A percentile compares a stretch with the other conserved stretches of the same genome.
phyloP scores from a whole-genome alignment of 1,139 yeast genomes.

The Blastobotrys proliferans region DNA sequence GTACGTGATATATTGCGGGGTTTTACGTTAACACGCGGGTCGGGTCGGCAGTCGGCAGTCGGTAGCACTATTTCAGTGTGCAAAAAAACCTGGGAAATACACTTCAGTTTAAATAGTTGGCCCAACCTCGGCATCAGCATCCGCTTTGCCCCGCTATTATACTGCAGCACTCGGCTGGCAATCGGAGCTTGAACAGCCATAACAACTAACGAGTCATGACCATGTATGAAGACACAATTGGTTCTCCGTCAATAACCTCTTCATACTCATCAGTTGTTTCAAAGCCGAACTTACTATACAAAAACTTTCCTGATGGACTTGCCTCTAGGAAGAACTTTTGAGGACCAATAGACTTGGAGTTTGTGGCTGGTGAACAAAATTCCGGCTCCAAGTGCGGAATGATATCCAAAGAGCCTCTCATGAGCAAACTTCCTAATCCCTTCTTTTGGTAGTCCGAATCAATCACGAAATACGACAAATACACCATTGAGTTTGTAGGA shows the following conservation, averaged over 20 bases:
- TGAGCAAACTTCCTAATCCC: slow-evolving; percentile 39
- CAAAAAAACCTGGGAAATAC: too few relatives aligned
- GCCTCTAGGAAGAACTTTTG: slow-evolving; percentile 14
- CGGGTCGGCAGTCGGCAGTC: too few relatives aligned
- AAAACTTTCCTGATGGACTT: slow-evolving; percentile 2
- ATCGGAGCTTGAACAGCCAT: too few relatives aligned
- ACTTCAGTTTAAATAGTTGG: too few relatives aligned
- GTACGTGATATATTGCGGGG: too few relatives aligned
- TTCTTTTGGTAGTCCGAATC: slow-evolving; percentile 34
- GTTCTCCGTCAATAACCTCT: background rate
- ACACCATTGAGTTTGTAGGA: slow-evolving; percentile 10
- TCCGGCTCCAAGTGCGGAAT: slow-evolving; percentile 9
- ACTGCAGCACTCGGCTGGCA: too few relatives aligned
- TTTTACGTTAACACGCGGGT: too few relatives aligned
- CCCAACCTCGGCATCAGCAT: too few relatives aligned
- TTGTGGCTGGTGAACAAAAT: background rate
- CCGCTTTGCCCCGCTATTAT: too few relatives aligned
- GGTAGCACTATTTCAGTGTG: too few relatives aligned
- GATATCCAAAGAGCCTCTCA: slow-evolving; percentile 25
- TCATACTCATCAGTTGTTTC: slow-evolving; percentile 1
- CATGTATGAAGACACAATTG: slow-evolving; percentile 2
- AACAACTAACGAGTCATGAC: background rate
- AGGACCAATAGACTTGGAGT: slow-evolving; percentile 8
- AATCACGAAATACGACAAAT: slow-evolving; percentile 20
- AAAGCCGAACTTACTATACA: slow-evolving; percentile 11